These are phyloP conservation scores for Fusarium algeriense DNA, from an alignment of 2,329 filamentous ascomycete species.

Conservation along the genomic window DNA sequence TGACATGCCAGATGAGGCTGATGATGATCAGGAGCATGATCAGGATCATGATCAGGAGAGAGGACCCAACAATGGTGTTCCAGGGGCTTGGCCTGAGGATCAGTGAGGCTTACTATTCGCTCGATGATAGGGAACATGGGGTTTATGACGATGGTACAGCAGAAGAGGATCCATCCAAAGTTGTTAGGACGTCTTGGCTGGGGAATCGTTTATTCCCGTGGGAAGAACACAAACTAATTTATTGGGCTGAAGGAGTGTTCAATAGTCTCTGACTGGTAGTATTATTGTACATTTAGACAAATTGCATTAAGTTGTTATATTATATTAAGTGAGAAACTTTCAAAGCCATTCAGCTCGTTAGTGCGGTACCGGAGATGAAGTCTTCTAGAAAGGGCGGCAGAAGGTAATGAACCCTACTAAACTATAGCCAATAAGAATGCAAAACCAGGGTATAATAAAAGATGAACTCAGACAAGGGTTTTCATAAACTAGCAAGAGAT, in stretches of 20 bases:
- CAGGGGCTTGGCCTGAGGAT: constrained; percentile 54
- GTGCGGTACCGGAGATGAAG: constrained; percentile 39
- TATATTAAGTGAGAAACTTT: constrained; percentile 7
- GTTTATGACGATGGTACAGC: not conserved
- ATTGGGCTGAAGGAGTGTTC: not conserved
- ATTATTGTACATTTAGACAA: not conserved
- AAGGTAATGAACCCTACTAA: constrained; percentile 27
- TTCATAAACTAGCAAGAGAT: not conserved
- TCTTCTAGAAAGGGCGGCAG: constrained; percentile 45
- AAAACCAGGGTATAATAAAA: constrained; percentile 10
- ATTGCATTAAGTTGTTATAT: constrained; percentile 4
- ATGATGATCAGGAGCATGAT: constrained; percentile 16
- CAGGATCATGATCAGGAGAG: not conserved
- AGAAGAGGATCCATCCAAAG: constrained; percentile 15
- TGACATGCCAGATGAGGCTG: constrained; percentile 23
- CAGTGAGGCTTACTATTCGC: constrained; percentile 20
- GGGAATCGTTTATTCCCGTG: constrained; percentile 30
- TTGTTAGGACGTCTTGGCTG: constrained; percentile 12
- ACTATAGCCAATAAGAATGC: constrained; percentile 30
- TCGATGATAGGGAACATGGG: constrained; percentile 3
- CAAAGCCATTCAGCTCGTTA: constrained; percentile 8
- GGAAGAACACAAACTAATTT: not conserved
- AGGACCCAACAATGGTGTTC: constrained; percentile 32
- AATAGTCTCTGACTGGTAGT: constrained; percentile 6
- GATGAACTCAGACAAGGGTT: constrained; percentile 10